phyloP scores from a whole-genome alignment of 2,329 filamentous ascomycete genomes.

The Neoscytalidium dimidiatum region DNA sequence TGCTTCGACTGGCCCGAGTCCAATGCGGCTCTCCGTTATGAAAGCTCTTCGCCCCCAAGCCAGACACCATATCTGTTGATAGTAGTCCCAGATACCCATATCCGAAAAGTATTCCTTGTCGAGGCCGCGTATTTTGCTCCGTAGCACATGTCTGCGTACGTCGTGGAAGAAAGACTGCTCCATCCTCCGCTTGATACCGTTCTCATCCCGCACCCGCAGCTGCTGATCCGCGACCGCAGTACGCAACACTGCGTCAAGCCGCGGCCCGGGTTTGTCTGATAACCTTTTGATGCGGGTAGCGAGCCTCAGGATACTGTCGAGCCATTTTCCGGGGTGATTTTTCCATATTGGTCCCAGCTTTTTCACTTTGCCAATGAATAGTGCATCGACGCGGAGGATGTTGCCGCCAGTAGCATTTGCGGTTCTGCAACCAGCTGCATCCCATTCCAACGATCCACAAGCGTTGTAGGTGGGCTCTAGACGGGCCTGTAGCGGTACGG shows the following conservation, averaged over 20 bases:
- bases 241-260: not conserved
- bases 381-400: not conserved
- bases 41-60: not conserved
- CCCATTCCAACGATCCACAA: not conserved
- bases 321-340: not conserved
- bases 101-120: not conserved
- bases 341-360: not conserved
- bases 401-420: not conserved
- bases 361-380: not conserved
- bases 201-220: not conserved
- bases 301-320: not conserved
- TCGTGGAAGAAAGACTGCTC: not conserved
- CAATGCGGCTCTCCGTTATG: not conserved
- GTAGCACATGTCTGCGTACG: not conserved
- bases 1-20: not conserved
- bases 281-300: not conserved
- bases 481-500: not conserved
- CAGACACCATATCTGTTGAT: not conserved
- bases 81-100: not conserved
- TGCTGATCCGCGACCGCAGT: not conserved
- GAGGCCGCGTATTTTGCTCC: not conserved
- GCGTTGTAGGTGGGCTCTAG: not conserved
- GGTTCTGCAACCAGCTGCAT: not conserved
- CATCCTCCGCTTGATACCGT: not conserved
- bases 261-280: not conserved